Evolutionary conservation across 2,329 filamentous ascomycete genomes (phyloP), one percentile per base, ranked within the genome.

Genomic region (Pleoardoris graminearum): DNA sequence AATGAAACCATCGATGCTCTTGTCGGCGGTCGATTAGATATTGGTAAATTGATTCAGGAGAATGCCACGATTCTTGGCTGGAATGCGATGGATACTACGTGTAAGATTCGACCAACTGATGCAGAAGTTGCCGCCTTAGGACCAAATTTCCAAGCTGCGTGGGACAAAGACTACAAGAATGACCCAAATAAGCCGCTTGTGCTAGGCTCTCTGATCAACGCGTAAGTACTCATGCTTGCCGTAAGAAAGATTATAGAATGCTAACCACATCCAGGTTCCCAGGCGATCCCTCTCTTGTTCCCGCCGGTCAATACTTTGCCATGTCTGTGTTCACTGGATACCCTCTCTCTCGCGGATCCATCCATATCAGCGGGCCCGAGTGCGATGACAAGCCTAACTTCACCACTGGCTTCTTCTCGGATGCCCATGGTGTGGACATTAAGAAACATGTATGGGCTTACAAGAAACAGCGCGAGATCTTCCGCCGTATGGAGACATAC

Each of bases 391-490:
- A 75, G 0, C 70, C 80, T 4, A 80, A 85, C 53, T 86, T 88
- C 51, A 77, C 84, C 45, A 73, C 79, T 0, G 85, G 84, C 7
- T 85, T 79, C 67, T 76, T 88, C 27, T 77, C 70, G 4, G 80
- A 86, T 47, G 60, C 72, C 11, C 71, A 84, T 57, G 79, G 82
- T 1, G 68, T 83, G n/a, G 85, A 87, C 62, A 27, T 86, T 23
- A 81, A 81, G 65, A 82, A 79, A 60, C 79, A 82, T 11, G 59
- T 85, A 10, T 87, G 84, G 84, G 79, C 75, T 0, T 88, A 88
- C 74, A 88, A 88, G 69, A 82, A 80, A 60, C 76, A 78, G n/a
- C 82, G 86, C 2, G 84, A 86, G 67, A 79, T 87, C 48, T 73
- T 78, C 19, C 80, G 85, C 2, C 80, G 83, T 12, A 80, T 82